A percentile compares a stretch with the other conserved stretches of the same genome.
Evolutionary conservation across 257 asterid species (phyloP).

Genomic region (Petrea volubilis): DNA sequence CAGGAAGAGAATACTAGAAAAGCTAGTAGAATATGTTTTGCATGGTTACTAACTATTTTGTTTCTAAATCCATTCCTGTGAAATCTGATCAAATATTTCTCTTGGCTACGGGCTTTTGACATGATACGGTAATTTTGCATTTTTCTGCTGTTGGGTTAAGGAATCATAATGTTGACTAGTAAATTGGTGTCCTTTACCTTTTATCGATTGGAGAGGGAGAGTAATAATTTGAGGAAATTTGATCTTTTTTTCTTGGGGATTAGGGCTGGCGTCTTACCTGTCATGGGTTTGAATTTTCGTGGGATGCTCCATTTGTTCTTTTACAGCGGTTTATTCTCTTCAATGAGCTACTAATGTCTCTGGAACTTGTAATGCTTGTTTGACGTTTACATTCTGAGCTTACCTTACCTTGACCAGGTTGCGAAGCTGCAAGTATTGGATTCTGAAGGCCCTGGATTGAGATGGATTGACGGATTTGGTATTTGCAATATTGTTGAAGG

Average conservation of each 20-base stretch:
- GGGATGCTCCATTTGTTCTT: no score
- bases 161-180: neutral
- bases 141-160: neutral
- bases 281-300: neutral
- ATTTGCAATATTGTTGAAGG: constrained; percentile 73
- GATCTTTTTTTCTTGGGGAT: neutral
- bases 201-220: neutral
- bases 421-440: constrained; percentile 68
- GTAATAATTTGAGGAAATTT: neutral
- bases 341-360: neutral
- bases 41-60: constrained; percentile 12
- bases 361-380: neutral
- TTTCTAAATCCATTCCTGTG: neutral
- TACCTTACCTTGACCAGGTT: constrained; percentile 48
- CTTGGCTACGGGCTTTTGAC: neutral
- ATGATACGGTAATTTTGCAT: neutral
- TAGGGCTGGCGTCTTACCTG: neutral
- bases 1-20: neutral
- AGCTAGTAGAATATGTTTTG: neutral
- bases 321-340: no score
- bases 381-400: constrained; percentile 5
- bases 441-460: constrained; percentile 43
- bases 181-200: neutral
- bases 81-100: neutral
- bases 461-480: constrained; percentile 63